phyloP scores from a whole-genome alignment of 2,329 filamentous ascomycete genomes.

The Teratosphaeria gauchensis region DNA sequence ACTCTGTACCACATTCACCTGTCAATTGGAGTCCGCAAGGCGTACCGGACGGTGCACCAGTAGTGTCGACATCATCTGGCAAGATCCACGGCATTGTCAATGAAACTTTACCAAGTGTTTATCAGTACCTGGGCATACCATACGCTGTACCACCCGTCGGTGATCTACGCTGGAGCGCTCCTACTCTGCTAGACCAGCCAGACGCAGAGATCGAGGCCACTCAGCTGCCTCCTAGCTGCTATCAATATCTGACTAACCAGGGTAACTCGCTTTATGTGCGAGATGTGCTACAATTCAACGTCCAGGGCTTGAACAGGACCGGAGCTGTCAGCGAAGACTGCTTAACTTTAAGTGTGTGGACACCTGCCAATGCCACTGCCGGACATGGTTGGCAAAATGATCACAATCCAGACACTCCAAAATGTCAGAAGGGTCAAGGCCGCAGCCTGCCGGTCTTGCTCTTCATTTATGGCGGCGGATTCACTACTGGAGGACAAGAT shows the following conservation, averaged over 20 bases:
- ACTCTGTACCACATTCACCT: background rate
- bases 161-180: constrained; percentile 14
- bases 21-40: background rate
- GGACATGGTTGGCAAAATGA: background rate
- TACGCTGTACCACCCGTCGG: constrained; percentile 17
- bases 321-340: constrained; percentile 35
- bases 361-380: constrained; percentile 20
- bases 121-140: constrained; percentile 18
- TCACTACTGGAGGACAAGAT: constrained; percentile 33
- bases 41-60: background rate
- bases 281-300: constrained; percentile 22
- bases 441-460: constrained; percentile 34
- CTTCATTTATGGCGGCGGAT: constrained; percentile 42
- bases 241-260: constrained; percentile 15
- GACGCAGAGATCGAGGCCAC: constrained; percentile 15
- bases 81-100: constrained; percentile 8
- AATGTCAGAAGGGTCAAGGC: background rate
- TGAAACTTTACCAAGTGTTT: constrained; percentile 2
- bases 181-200: constrained; percentile 10
- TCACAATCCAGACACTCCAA: background rate
- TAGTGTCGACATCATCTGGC: constrained; percentile 6
- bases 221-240: constrained; percentile 18
- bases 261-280: constrained; percentile 13
- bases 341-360: constrained; percentile 38
- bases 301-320: constrained; percentile 21